Percentiles rank a stretch among this genome's conserved stretches.
phyloP scores from a whole-genome alignment of 768 basidiomycete genomes.

The Pseudohyphozyma bogoriensis region DNA sequence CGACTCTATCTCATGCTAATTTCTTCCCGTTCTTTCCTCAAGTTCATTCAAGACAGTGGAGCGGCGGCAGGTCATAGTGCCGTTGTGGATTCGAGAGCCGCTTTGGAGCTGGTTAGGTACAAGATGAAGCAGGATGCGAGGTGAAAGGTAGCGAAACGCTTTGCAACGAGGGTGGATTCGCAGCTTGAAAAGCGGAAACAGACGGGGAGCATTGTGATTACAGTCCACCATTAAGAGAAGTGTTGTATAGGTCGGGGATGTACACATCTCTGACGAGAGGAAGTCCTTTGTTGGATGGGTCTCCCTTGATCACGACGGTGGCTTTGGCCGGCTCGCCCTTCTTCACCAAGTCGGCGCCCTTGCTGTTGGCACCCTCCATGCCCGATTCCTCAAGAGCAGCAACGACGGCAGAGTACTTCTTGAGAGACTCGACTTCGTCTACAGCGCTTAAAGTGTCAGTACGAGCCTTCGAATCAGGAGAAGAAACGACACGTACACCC shows the following conservation, averaged over 20 bases:
- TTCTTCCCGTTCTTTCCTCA: no score
- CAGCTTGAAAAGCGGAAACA: no score
- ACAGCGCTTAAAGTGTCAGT: background rate
- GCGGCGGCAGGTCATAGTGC: no score
- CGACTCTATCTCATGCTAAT: no score
- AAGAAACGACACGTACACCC: constrained; percentile 37
- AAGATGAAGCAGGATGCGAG: no score
- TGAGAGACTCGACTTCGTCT: constrained; percentile 42
- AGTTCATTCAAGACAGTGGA: no score
- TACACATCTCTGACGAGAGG: background rate
- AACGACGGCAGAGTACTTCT: constrained; percentile 21
- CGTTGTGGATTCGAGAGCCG: no score
- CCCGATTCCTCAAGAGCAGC: constrained; percentile 14
- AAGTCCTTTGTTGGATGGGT: constrained; percentile 3
- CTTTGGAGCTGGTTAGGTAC: no score
- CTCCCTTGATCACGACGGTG: constrained; percentile 17
- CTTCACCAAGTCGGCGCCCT: constrained; percentile 8
- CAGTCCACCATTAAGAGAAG: background rate
- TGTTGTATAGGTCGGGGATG: background rate
- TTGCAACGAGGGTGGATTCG: no score
- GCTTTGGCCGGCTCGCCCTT: background rate
- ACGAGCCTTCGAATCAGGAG: background rate
- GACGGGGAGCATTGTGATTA: no score
- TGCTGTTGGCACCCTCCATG: constrained; percentile 12
- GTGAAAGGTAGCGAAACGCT: no score